Evolutionary conservation across 768 basidiomycete genomes (phyloP), one percentile per base, ranked within the genome.

Genomic region (Lanmaoa pseudosensibilis): DNA sequence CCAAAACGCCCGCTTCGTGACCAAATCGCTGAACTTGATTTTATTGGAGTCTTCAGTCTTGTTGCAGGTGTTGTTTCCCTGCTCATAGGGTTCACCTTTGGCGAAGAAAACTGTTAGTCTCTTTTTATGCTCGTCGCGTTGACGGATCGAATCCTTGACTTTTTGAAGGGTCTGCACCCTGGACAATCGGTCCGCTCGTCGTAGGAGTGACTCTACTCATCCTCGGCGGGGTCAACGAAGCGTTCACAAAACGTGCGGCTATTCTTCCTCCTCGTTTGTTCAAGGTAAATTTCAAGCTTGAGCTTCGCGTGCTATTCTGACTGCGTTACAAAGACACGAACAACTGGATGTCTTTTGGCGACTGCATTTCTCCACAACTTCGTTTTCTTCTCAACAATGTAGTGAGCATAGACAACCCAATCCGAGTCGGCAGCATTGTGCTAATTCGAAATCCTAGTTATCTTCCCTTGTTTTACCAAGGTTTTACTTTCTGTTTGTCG

Each of bases 191-290:
- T 2, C 74, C 84, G 1, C 72, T 91, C 9, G 74, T 71, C 3
- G 72, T 86, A 40, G 88, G 90, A 19, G 68, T 74, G 45, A 73
- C 73, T 1, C 54, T 86, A 3, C 73, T 91, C 4, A 43, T 88
- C 7, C 33, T 68, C 4, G 83, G 78, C 4, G 77, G 67, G 4
- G 60, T 86, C 10, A 85, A 87, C 56, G 90, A 92, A 67, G 45
- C 69, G 4, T 78, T 71, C 59, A 92, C 90, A 0, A 79, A 70
- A 25, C 77, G 86, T 15, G 83, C 84, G 2, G 86, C 88, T 0
- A 88, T 92, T 52, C 67, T 92, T 25, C 88, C 90, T 15, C 86
- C 88, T 9, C 82, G 90, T 19, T 65, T 91, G 27, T 90, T 92
- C 74, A 83, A 82, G 74, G 86, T 83, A 47, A 19, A 70, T 47